A percentile compares a stretch with the other conserved stretches of the same genome.
Evolutionary conservation across 192 early-diverging fungal species (phyloP).

Genomic region (Endogone sp.): DNA sequence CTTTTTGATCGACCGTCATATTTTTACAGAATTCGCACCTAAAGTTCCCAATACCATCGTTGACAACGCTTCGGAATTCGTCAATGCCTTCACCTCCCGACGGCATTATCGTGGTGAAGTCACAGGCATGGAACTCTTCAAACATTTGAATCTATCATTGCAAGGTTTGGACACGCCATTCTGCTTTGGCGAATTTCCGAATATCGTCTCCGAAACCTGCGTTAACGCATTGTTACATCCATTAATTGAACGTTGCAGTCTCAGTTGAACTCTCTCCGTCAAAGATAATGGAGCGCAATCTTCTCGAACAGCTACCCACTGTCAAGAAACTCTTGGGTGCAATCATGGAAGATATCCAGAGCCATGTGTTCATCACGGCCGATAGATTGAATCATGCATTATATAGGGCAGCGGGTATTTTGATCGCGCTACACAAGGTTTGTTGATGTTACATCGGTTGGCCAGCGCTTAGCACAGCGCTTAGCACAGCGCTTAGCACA

Average conservation of each 20-base stretch:
- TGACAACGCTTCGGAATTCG: constrained; percentile 52
- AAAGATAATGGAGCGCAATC: not conserved
- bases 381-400: constrained; percentile 46
- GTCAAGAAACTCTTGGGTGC: constrained; percentile 27
- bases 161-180: not conserved
- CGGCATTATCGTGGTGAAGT: constrained; percentile 50
- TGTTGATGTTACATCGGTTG: too few relatives aligned
- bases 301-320: not conserved
- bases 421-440: constrained; percentile 30
- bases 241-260: constrained; percentile 1
- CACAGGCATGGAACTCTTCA: constrained; percentile 28
- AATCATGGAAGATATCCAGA: constrained; percentile 37
- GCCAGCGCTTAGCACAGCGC: too few relatives aligned
- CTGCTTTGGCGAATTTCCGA: too few relatives aligned
- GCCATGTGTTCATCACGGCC: constrained; percentile 34
- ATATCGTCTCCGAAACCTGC: too few relatives aligned
- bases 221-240: too few relatives aligned
- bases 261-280: constrained; percentile 28
- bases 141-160: constrained; percentile 4
- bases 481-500: too few relatives aligned
- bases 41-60: constrained; percentile 30
- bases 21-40: constrained; percentile 25
- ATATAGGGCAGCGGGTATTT: constrained; percentile 49
- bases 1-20: constrained; percentile 7
- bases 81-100: constrained; percentile 45